Base-by-base conservation (phyloP, 306 rosid species). In the Vigna trinervia region DNA sequence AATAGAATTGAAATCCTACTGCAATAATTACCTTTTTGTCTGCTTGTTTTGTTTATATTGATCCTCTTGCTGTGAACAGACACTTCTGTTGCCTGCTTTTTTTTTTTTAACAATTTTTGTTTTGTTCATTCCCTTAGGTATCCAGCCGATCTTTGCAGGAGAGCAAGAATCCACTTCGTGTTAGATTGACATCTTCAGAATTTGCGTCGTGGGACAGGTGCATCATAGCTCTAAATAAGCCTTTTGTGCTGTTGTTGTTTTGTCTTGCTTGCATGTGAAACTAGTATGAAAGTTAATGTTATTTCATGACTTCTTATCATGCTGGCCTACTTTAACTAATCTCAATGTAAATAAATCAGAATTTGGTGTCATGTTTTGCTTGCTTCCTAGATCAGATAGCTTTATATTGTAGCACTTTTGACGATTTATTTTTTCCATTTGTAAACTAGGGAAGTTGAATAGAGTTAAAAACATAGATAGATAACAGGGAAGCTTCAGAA, bases 101-200 rank as follows among this genome's bases (percentile, higher is more conserved):
- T 26, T 26, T 26, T 53, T 26, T 26, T 26, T 26, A 41, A 39
- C 59, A 32, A 3, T 60, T 66, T 75, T 57, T 60, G 62, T 54
- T 36, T 71, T 41, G 53, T 76, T 78, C 50, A 47, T 85, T 77
- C 71, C 45, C 32, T 77, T 67, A 95, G 98, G 97, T 92, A 90
- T 80, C 97, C 98, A 20, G 83, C 93, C 75, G 98, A 95, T 88
- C 82, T 86, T 77, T 85, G 83, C 50, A 84, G 90, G 88, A 91
- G 91, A 88, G 96, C 96, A 77, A 92, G 79, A 87, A 88, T 92
- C 39, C 82, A 95, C 67, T 88, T 90, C 0, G 93, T 92, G 34
- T 78, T 95, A 87, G 92, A 92, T 85, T 95, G 97, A 97, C 91
- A 95, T 73, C 98, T 92, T 80, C 77, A 84, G 57, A 89, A 95